Conservation (phyloP, 768 basidiomycete genomes). For the Lanmaoa pseudosensibilis region DNA sequence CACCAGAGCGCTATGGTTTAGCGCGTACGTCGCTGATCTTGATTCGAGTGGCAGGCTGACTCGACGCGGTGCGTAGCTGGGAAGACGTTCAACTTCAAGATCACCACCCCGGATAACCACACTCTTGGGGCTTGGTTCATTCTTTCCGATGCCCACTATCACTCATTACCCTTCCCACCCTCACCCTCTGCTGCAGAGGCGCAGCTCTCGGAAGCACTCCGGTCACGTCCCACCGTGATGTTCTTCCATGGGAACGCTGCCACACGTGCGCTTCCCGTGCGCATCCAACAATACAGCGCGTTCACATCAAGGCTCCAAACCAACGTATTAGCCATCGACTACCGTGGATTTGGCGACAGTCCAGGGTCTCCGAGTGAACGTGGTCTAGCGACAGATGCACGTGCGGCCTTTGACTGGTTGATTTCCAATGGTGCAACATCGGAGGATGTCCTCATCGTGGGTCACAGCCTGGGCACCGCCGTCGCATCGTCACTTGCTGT, state of each 20-base stretch:
- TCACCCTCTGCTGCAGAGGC: slow-evolving; percentile 37
- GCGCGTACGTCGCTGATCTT: slow-evolving; percentile 55
- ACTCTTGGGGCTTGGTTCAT: slow-evolving; percentile 86
- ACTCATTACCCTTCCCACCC: slow-evolving; percentile 42
- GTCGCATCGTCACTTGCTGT: slow-evolving; percentile 56
- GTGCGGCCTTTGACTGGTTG: slow-evolving; percentile 81
- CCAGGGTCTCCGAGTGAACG: slow-evolving; percentile 72
- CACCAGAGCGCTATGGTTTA: slow-evolving; percentile 77
- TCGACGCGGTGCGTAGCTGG: slow-evolving; percentile 49
- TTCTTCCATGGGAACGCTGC: slow-evolving; percentile 91
- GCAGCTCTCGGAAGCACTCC: slow-evolving; percentile 55
- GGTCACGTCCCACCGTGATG: slow-evolving; percentile 70
- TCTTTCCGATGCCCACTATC: slow-evolving; percentile 66
- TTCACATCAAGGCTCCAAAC: slow-evolving; percentile 64
- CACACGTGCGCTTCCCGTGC: slow-evolving; percentile 65
- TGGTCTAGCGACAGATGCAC: slow-evolving; percentile 72
- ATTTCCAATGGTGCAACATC: slow-evolving; percentile 53
- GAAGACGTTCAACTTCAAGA: slow-evolving; percentile 70
- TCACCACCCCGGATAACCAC: slow-evolving; percentile 75
- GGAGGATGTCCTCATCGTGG: slow-evolving; percentile 68
- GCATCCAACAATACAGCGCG: slow-evolving; percentile 67
- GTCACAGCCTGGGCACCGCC: slow-evolving; percentile 89
- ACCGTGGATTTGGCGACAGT: slow-evolving; percentile 91
- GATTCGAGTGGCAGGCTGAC: not conserved
- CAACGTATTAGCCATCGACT: slow-evolving; percentile 87